Evolutionary conservation across 257 asterid genomes (phyloP).

Genomic region (Paraleonurus japonicus): DNA sequence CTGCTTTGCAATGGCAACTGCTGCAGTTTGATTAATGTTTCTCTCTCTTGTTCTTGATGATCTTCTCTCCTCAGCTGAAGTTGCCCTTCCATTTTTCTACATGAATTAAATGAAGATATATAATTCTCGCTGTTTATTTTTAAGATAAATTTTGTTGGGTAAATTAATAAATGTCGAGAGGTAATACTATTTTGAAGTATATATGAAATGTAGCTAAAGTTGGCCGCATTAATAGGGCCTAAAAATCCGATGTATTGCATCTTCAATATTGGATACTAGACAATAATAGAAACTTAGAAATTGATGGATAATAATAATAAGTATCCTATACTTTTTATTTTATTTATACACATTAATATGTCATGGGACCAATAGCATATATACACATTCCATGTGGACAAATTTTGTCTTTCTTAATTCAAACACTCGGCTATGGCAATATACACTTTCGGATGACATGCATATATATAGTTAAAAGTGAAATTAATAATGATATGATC

Average conservation of each 20-base stretch:
- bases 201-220: neutral
- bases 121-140: neutral
- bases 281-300: neutral
- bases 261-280: neutral
- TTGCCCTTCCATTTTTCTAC: conserved; percentile 22
- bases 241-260: conserved; percentile 22
- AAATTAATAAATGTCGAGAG: neutral
- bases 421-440: no score
- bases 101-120: no score
- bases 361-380: no score
- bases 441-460: no score
- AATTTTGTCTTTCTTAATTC: no score
- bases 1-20: conserved; percentile 31
- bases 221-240: conserved; percentile 25
- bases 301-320: neutral
- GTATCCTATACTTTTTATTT: no score
- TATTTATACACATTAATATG: no score
- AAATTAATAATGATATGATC: no score
- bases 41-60: neutral
- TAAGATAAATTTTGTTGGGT: neutral
- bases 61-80: conserved; percentile 32
- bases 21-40: neutral
- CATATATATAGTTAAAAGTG: no score
- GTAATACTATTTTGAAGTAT: neutral
- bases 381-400: no score